Base-by-base conservation (phyloP, 225 moss, liverwort and hornwort genomes). In the Bryoerythrophyllum caledonicum region DNA sequence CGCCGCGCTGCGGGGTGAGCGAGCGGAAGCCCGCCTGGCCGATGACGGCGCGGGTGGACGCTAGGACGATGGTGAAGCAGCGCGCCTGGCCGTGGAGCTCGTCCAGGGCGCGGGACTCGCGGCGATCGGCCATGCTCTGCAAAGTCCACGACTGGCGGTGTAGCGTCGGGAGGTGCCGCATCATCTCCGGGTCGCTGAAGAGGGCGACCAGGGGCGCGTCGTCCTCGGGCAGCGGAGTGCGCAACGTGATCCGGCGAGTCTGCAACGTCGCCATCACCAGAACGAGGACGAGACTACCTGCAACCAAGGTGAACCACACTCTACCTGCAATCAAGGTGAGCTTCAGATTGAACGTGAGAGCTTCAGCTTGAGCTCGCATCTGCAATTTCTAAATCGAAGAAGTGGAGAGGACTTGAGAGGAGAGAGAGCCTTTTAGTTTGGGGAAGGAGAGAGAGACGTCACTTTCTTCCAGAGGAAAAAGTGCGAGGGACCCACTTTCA, bases 11-110 rank as follows among this genome's bases (percentile, higher is more conserved):
- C 2, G 35, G 65, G 12, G 54, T 69, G 62, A 82, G 35, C 27
- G 41, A 77, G 7, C 73, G 72, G 65, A 79, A 85, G 41, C 82
- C 82, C 10, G 72, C 82, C 64, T 68, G 85, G 20, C 85, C 85
- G 12, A 82, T 76, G 53, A 80, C 62, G 43, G 54, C 24, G 25
- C 4, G 23, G 71, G 23, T 8, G 20, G 15, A 58, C 57, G 1
- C 4, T 7, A 74, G 62, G 28, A 82, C 32, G 14, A 82, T 8
- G 28, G 63, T 77, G 67, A 82, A 86, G 70, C 62, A 60, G 62
- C 49, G 74, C 7, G 86, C 74, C 55, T 16, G 73, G 5, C 82
- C 76, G 0, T 26, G 78, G 28, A 59, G 24, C 15, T 82, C 85
- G 0, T 79, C 65, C 7, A 26, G 27, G 2, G 73, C 77, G 10